phyloP scores from a whole-genome alignment of 495 filamentous ascomycete genomes.

The Penicillium longicatenatum region DNA sequence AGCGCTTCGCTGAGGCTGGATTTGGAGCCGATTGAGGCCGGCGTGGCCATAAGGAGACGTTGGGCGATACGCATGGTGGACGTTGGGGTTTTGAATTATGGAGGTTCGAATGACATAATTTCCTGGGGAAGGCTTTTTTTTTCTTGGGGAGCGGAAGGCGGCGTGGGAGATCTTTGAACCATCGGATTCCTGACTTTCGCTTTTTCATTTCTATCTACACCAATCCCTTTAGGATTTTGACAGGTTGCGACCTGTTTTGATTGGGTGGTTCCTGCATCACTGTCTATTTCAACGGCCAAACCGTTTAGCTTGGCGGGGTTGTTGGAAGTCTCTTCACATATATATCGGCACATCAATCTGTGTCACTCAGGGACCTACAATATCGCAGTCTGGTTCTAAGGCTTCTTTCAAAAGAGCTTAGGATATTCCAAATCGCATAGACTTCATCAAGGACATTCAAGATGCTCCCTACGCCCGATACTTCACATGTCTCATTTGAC shows the following conservation, averaged over 20 bases:
- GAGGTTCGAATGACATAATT: conserved; percentile 34
- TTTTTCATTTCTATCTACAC: background rate
- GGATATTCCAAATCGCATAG: background rate
- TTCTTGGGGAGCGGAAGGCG: conserved; percentile 26
- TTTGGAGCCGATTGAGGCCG: conserved; percentile 48
- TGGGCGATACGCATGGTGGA: conserved; percentile 34
- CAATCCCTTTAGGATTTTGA: conserved; percentile 14
- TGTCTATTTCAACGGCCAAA: background rate
- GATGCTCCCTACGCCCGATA: conserved; percentile 93
- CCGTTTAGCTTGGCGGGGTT: background rate
- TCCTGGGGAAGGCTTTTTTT: conserved; percentile 14
- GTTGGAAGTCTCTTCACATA: background rate
- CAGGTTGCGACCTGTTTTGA: background rate
- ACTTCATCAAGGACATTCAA: background rate
- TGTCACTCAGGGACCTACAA: background rate
- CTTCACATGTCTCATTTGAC: conserved; percentile 82
- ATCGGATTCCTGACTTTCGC: background rate
- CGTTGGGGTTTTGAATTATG: background rate
- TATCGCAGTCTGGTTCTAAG: too few relatives aligned
- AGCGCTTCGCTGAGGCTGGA: conserved; percentile 59
- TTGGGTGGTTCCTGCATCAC: background rate
- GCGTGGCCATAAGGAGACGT: conserved; percentile 49
- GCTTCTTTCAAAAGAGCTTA: too few relatives aligned
- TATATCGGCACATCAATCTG: background rate
- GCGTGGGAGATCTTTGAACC: conserved; percentile 12